Base-by-base conservation (phyloP, 805 yeast species). In the Osmozyma mogii region DNA sequence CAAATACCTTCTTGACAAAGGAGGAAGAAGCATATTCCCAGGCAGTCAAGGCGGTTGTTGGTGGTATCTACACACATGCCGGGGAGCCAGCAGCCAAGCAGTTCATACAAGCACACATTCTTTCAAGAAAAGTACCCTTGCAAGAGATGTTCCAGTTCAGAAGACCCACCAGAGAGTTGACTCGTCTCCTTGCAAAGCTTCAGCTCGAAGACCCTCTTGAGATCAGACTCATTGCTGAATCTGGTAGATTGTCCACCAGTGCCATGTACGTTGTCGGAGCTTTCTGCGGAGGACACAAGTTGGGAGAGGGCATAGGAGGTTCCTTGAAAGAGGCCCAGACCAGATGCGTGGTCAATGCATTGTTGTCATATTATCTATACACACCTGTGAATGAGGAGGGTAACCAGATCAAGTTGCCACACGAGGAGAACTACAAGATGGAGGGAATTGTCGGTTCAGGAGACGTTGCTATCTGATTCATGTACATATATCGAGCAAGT, bases 301-400 rank as follows among this genome's bases (percentile, higher is more conserved):
- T 92, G 32, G 96, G 96, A 29, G 96, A 92, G 57, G 96, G 96
- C 24, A 85, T 82, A 50, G 99, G 97, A 21, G 67, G 94, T 5
- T 82, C 94, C 17, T 64, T 92, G 46, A 74, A 72, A 41, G 97
- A 92, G 59, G 96, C 96, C 20, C 84, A 87, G 58, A 81, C 85
- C 23, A 75, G 95, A 56, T 92, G 96, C 20, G 84, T 87, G 30
- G 94, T 87, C 19, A 81, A 82, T 54, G 88, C 96, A 19, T 72
- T 92, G 52, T 78, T 85, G 68, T 75, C 84, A 36, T 92, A 92
- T 79, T 92, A 92, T 61, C 70, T 94, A 49, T 92, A 92, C 58
- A 75, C 81, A 40, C 97, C 97, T 10, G 55, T 80, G 26, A 68
- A 68, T 38, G 45, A 46, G 27, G 50, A 50, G 22, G 69, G 69